Conservation (phyloP, 495 filamentous ascomycete species). For the Cryomyces minteri region DNA sequence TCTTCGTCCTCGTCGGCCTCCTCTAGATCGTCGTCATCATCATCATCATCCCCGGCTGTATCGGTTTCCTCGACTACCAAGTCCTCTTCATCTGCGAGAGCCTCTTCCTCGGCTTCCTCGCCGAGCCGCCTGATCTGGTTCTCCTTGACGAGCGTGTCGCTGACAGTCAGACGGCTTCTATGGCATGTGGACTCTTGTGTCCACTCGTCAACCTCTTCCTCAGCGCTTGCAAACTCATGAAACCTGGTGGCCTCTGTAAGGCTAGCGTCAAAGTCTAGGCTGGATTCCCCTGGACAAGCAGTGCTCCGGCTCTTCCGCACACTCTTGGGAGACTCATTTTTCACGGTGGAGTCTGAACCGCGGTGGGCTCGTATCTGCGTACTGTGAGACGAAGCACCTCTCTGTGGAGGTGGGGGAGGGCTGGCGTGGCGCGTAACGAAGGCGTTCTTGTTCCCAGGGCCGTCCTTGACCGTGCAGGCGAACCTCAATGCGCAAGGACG, state of each 20-base stretch:
- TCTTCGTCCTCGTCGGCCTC: constrained; percentile 20
- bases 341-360: constrained; percentile 30
- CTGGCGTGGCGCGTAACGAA: constrained; percentile 7
- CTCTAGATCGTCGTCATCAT: constrained; percentile 24
- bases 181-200: constrained; percentile 44
- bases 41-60: constrained; percentile 11
- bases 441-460: constrained; percentile 3
- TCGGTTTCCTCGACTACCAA: constrained; percentile 18
- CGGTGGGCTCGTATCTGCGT: constrained; percentile 24
- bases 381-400: constrained; percentile 2
- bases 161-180: constrained; percentile 57
- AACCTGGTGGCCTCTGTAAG: constrained; percentile 57
- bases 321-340: constrained; percentile 17
- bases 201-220: constrained; percentile 75
- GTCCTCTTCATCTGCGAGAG: constrained; percentile 44
- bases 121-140: constrained; percentile 70
- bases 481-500: constrained; percentile 40
- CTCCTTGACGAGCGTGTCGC: constrained; percentile 81
- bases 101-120: constrained; percentile 84
- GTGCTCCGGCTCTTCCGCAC: constrained; percentile 9
- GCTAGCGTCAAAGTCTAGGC: constrained; percentile 36
- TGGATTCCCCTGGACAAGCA: constrained; percentile 9
- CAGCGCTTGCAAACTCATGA: constrained; percentile 80
- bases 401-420: constrained; percentile 20
- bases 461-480: constrained; percentile 30